A percentile compares a stretch with the other conserved stretches of the same genome.
phyloP scores from a whole-genome alignment of 2,329 filamentous ascomycete species.

The Arthrocladium fulminans region DNA sequence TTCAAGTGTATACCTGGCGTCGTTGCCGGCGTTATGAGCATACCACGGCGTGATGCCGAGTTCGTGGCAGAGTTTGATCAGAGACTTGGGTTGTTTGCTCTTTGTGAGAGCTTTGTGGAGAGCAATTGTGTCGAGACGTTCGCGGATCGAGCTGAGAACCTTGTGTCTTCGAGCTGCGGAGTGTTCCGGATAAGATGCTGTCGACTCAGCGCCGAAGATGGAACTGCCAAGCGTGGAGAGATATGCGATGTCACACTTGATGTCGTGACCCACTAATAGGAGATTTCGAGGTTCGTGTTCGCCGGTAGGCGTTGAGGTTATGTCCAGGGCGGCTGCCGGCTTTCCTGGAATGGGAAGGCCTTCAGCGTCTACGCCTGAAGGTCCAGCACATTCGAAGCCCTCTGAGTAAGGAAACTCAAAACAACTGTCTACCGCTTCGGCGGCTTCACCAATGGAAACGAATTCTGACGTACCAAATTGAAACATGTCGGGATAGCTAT shows the following conservation, averaged over 20 bases:
- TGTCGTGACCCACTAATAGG: constrained; percentile 71
- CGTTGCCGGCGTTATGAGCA: constrained; percentile 82
- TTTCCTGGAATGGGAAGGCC: background rate
- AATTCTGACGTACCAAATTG: constrained; percentile 56
- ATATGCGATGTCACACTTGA: constrained; percentile 58
- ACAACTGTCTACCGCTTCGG: constrained; percentile 41
- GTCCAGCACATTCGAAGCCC: constrained; percentile 18
- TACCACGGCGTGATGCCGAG: constrained; percentile 55
- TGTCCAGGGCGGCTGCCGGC: constrained; percentile 1
- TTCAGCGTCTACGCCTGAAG: constrained; percentile 8
- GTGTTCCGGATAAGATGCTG: constrained; percentile 33
- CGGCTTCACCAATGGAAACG: constrained; percentile 39
- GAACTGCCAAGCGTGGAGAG: constrained; percentile 58
- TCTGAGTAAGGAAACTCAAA: constrained; percentile 50
- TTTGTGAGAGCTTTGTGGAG: constrained; percentile 49
- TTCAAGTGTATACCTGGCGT: constrained; percentile 70
- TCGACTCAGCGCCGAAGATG: constrained; percentile 32
- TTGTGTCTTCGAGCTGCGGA: background rate
- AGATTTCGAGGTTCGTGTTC: constrained; percentile 46
- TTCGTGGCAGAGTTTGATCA: constrained; percentile 54
- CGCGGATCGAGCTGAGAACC: constrained; percentile 46
- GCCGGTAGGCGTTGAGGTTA: constrained; percentile 7
- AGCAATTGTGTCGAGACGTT: constrained; percentile 62
- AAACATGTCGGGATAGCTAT: constrained; percentile 69
- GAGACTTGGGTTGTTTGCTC: constrained; percentile 44